Conservation (phyloP, 768 basidiomycete genomes). For the Exsudoporus frostii region DNA sequence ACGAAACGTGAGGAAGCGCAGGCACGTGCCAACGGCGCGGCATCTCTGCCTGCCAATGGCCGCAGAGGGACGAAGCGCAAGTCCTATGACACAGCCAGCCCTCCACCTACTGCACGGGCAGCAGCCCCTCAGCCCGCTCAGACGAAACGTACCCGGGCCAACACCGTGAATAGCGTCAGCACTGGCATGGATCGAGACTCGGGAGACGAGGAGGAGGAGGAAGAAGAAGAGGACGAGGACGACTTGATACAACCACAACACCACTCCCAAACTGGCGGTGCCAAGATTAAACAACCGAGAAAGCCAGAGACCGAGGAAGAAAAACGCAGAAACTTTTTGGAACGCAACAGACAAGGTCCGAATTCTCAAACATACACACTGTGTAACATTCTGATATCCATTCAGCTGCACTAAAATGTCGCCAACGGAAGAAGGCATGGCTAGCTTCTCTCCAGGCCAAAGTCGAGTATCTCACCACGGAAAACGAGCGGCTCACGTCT, state of each 20-base stretch:
- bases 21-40: slow-evolving; percentile 49
- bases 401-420: slow-evolving; percentile 94
- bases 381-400: slow-evolving; percentile 4
- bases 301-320: slow-evolving; percentile 98
- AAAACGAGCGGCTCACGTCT: slow-evolving; percentile 90
- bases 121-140: slow-evolving; percentile 22
- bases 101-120: slow-evolving; percentile 26
- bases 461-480: slow-evolving; percentile 87
- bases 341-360: slow-evolving; percentile 93
- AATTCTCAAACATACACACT: neutral
- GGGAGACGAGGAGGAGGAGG: slow-evolving; percentile 36
- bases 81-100: slow-evolving; percentile 46
- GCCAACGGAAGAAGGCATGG: slow-evolving; percentile 99
- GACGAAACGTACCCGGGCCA: slow-evolving; percentile 38
- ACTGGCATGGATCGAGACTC: slow-evolving; percentile 37
- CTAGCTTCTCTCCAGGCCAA: slow-evolving; percentile 87
- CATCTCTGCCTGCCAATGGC: slow-evolving; percentile 26
- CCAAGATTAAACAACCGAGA: slow-evolving; percentile 41
- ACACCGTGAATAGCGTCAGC: slow-evolving; percentile 31
- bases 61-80: slow-evolving; percentile 72
- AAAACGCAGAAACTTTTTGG: slow-evolving; percentile 94
- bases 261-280: slow-evolving; percentile 11
- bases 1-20: slow-evolving; percentile 91
- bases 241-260: slow-evolving; percentile 18
- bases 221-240: slow-evolving; percentile 40